phyloP scores from a whole-genome alignment of 768 basidiomycete genomes.

The Tricholoma sp. region DNA sequence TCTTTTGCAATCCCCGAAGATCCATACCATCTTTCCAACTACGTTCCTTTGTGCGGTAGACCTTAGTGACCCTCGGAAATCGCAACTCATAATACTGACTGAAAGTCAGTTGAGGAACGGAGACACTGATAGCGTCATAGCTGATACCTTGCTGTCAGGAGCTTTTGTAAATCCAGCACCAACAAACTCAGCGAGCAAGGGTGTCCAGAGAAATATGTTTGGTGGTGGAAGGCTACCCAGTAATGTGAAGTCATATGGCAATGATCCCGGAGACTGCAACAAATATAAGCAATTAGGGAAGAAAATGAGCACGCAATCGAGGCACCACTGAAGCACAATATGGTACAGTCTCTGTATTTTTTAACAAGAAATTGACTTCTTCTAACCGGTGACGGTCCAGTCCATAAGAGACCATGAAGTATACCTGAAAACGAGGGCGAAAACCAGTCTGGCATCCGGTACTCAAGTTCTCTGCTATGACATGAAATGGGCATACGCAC shows the following conservation, averaged over 20 bases:
- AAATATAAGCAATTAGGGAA: neutral
- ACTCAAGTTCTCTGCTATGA: neutral
- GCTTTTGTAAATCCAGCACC: slow-evolving; percentile 83
- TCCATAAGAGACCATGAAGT: slow-evolving; percentile 79
- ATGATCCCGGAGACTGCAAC: slow-evolving; percentile 17
- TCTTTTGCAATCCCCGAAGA: slow-evolving; percentile 46
- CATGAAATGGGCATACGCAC: slow-evolving; percentile 23
- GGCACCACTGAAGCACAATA: slow-evolving; percentile 23
- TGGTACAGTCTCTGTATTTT: slow-evolving; percentile 33
- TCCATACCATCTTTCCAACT: slow-evolving; percentile 54
- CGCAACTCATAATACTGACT: slow-evolving; percentile 76
- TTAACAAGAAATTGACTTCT: slow-evolving; percentile 64
- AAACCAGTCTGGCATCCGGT: slow-evolving; percentile 27
- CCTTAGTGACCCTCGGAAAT: slow-evolving; percentile 75
- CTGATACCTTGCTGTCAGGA: slow-evolving; percentile 48
- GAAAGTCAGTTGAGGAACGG: neutral
- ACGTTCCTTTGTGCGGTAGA: slow-evolving; percentile 57
- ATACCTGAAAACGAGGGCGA: slow-evolving; percentile 62
- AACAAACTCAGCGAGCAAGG: slow-evolving; percentile 67
- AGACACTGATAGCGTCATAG: neutral
- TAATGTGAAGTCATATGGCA: slow-evolving; percentile 56
- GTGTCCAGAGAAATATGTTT: slow-evolving; percentile 48
- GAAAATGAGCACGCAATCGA: neutral
- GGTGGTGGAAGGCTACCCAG: slow-evolving; percentile 47
- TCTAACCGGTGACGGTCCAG: slow-evolving; percentile 63